phyloP scores from a whole-genome alignment of 1,139 yeast species.

The Komagataea norvegica region DNA sequence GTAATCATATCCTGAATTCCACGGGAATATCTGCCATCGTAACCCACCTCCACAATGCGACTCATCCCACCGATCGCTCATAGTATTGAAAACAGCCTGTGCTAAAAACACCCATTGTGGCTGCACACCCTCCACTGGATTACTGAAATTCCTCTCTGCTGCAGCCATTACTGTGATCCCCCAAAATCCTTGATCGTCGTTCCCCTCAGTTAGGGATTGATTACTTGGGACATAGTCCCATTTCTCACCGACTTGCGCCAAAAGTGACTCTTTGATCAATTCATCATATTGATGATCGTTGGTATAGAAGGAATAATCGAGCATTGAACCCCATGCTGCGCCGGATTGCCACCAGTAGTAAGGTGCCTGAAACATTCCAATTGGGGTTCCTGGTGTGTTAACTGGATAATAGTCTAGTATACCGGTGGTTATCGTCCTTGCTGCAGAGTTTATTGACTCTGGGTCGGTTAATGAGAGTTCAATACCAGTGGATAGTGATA shows the following conservation, averaged over 20 bases:
- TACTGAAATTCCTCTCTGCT: conserved; percentile 78
- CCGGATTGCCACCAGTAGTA: conserved; percentile 99
- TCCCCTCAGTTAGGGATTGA: conserved; percentile 91
- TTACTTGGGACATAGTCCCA: conserved; percentile 78
- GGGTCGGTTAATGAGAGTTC: conserved; percentile 32
- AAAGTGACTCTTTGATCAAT: conserved; percentile 53
- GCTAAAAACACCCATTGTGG: conserved; percentile 71
- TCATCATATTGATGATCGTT: conserved; percentile 63
- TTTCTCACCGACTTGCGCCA: conserved; percentile 71
- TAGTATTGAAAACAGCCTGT: conserved; percentile 79
- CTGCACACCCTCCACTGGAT: conserved; percentile 51
- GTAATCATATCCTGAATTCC: conserved; percentile 91
- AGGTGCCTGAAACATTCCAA: conserved; percentile 79
- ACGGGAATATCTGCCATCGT: conserved; percentile 91
- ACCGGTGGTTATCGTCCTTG: conserved; percentile 53
- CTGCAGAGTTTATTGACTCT: conserved; percentile 43
- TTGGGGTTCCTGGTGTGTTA: conserved; percentile 57
- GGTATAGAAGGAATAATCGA: conserved; percentile 70
- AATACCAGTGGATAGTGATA: too few species aligned
- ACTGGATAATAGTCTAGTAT: conserved; percentile 82
- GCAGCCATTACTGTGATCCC: conserved; percentile 88
- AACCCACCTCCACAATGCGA: conserved; percentile 74
- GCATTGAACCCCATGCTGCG: conserved; percentile 83
- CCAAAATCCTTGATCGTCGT: conserved; percentile 96
- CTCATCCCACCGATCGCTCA: conserved; percentile 83